A percentile compares a stretch with the other conserved stretches of the same genome.
phyloP scores from a whole-genome alignment of 345 rosid genomes.

The Eucalyptus polyanthemos region DNA sequence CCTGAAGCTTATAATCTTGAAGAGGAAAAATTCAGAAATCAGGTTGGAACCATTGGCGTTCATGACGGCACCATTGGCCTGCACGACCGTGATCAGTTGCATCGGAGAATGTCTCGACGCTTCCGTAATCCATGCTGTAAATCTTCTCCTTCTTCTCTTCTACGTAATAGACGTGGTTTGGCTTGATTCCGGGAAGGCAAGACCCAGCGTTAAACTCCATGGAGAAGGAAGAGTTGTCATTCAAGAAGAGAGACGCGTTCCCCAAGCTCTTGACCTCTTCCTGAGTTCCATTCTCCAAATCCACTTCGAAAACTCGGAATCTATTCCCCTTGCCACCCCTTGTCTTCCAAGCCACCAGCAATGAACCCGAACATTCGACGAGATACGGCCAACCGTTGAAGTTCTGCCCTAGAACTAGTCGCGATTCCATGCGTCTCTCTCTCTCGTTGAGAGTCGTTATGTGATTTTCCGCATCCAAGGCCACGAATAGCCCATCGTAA shows the following conservation, averaged over 20 bases:
- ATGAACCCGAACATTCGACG: neutral
- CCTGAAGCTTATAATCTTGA: too few relatives aligned
- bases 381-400: neutral
- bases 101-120: neutral
- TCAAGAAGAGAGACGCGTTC: neutral
- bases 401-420: neutral
- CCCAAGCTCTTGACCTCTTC: neutral
- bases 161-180: neutral
- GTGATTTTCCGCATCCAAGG: neutral
- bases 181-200: neutral
- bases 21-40: neutral
- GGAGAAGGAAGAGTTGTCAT: neutral
- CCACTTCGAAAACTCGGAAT: neutral
- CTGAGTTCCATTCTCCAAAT: neutral
- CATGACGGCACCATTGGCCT: neutral
- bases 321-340: neutral
- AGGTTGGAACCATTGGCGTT: neutral
- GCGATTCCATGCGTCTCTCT: neutral
- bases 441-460: neutral
- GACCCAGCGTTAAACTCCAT: neutral
- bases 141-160: neutral
- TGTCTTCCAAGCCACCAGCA: neutral
- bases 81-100: neutral
- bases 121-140: neutral
- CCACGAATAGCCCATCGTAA: neutral